phyloP scores from a whole-genome alignment of 164 flowering plant species.

The Stephania yunnanensis region DNA sequence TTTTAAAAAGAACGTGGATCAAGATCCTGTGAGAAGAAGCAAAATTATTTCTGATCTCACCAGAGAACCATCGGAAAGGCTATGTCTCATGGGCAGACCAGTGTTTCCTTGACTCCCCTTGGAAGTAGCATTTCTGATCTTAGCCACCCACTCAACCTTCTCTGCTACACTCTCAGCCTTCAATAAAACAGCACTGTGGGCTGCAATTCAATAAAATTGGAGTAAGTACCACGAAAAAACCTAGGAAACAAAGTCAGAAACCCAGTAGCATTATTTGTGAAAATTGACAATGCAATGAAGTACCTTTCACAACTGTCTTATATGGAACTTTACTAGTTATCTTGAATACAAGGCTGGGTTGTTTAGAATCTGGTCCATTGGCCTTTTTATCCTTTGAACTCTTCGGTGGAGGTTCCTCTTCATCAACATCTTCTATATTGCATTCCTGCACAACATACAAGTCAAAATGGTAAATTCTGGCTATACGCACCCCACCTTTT shows the following conservation, averaged over 20 bases:
- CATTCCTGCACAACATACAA: slow-evolving; percentile 60
- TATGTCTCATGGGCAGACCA: slow-evolving; percentile 65
- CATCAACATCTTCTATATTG: slow-evolving; percentile 79
- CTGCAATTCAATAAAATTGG: slow-evolving; percentile 37
- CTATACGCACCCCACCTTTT: too few species aligned
- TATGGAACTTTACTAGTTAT: slow-evolving; percentile 87
- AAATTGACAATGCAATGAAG: not conserved
- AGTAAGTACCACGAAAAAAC: not conserved
- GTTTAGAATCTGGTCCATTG: slow-evolving; percentile 80
- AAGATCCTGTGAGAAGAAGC: not conserved
- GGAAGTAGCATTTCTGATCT: slow-evolving; percentile 57
- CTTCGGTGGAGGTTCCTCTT: slow-evolving; percentile 75
- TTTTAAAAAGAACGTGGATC: not conserved
- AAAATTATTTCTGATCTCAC: slow-evolving; percentile 40
- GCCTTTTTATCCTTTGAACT: slow-evolving; percentile 92
- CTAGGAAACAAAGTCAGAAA: not conserved
- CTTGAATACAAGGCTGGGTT: slow-evolving; percentile 65
- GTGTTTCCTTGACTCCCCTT: slow-evolving; percentile 50
- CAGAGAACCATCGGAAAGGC: slow-evolving; percentile 93
- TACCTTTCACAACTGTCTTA: slow-evolving; percentile 92
- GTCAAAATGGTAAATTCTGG: not conserved
- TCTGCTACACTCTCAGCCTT: slow-evolving; percentile 88
- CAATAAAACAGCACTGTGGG: slow-evolving; percentile 79
- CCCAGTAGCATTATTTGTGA: not conserved
- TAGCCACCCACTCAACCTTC: slow-evolving; percentile 84